phyloP scores from a whole-genome alignment of 768 basidiomycete species.

The Hygrocybe punicea region DNA sequence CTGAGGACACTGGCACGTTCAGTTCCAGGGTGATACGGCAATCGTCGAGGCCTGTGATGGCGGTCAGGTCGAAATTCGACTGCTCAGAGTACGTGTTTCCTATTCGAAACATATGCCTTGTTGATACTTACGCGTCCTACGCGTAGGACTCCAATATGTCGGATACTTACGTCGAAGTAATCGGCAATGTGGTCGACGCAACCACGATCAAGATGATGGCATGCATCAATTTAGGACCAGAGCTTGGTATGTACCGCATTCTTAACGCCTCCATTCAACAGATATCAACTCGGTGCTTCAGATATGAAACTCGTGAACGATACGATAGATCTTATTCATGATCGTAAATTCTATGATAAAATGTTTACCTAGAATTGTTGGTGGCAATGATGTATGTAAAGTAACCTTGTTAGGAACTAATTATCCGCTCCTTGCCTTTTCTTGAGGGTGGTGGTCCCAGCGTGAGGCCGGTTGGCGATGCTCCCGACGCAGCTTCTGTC shows the following conservation, averaged over 20 bases:
- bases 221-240: constrained; percentile 54
- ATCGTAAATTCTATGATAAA: constrained; percentile 48
- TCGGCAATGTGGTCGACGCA: constrained; percentile 57
- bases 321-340: constrained; percentile 57
- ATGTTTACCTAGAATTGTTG: no score
- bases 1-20: neutral
- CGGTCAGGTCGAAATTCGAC: constrained; percentile 50
- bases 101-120: neutral
- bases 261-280: neutral
- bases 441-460: constrained; percentile 16
- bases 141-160: constrained; percentile 43
- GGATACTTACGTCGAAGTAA: constrained; percentile 61
- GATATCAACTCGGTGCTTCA: constrained; percentile 17
- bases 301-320: constrained; percentile 63
- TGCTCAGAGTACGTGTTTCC: constrained; percentile 37
- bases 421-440: constrained; percentile 32
- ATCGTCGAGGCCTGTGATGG: constrained; percentile 66
- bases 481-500: constrained; percentile 71
- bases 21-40: constrained; percentile 46
- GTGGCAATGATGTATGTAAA: no score
- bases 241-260: constrained; percentile 50
- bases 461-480: constrained; percentile 36
- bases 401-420: neutral
- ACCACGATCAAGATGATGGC: constrained; percentile 55
- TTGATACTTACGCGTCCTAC: constrained; percentile 1